These are phyloP conservation scores for Cercospora brassicicola DNA, from an alignment of 2,329 filamentous ascomycete genomes.

Conservation along the genomic window DNA sequence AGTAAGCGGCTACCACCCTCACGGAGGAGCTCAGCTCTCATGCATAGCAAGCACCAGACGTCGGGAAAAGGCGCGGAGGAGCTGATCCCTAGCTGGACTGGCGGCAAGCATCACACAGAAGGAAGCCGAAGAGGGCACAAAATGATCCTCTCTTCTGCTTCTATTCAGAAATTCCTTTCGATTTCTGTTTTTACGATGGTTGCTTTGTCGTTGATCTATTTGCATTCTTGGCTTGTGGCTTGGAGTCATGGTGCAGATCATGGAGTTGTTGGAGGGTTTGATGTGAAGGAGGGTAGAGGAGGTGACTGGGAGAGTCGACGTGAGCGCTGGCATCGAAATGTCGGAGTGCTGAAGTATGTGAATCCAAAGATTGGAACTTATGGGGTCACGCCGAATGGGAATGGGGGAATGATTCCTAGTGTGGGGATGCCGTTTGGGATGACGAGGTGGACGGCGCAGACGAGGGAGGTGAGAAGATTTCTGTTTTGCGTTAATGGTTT, in stretches of 20 bases:
- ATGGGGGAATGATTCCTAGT: slow-evolving; percentile 39
- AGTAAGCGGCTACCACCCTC: background rate
- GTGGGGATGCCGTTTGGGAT: slow-evolving; percentile 49
- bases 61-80: background rate
- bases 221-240: slow-evolving; percentile 7
- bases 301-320: background rate
- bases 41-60: background rate
- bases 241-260: background rate
- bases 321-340: slow-evolving; percentile 29
- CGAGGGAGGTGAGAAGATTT: slow-evolving; percentile 30
- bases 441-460: slow-evolving; percentile 55
- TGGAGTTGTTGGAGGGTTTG: background rate
- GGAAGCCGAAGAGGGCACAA: background rate
- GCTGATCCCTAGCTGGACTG: background rate
- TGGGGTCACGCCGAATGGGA: slow-evolving; percentile 38
- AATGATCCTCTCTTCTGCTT: slow-evolving; percentile 5
- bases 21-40: background rate
- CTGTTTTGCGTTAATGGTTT: too few relatives aligned
- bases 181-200: background rate
- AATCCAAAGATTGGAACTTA: slow-evolving; percentile 39
- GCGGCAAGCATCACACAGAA: background rate
- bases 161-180: slow-evolving; percentile 5
- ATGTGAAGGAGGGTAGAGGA: background rate
- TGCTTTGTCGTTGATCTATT: background rate
- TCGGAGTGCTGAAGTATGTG: slow-evolving; percentile 35